A percentile compares a stretch with the other conserved stretches of the same genome.
phyloP scores from a whole-genome alignment of 2,329 filamentous ascomycete genomes.

The Talaromyces rugulosus region DNA sequence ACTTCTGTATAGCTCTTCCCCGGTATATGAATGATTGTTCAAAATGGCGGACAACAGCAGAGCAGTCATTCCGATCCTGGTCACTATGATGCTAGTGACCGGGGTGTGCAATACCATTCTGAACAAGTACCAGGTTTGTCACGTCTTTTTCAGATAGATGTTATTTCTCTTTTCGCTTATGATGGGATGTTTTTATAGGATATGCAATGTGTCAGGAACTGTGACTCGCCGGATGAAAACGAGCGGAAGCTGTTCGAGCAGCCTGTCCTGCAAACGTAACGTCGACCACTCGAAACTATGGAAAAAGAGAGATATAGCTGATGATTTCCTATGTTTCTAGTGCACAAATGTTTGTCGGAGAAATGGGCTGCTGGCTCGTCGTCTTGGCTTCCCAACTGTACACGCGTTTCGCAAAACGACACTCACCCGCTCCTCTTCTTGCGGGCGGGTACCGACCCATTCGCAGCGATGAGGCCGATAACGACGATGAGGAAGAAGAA shows the following conservation, averaged over 20 bases:
- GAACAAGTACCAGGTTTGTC: constrained; percentile 83
- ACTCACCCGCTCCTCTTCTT: constrained; percentile 36
- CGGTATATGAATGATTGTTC: not conserved
- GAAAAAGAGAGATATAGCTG: not conserved
- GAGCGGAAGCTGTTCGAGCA: constrained; percentile 79
- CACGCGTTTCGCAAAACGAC: constrained; percentile 48
- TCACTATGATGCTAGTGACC: constrained; percentile 94
- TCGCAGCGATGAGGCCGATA: constrained; percentile 42
- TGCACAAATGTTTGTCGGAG: constrained; percentile 94
- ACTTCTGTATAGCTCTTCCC: no score
- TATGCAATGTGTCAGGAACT: constrained; percentile 94
- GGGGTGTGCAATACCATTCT: constrained; percentile 95
- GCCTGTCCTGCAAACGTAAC: constrained; percentile 82
- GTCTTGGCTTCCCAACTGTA: constrained; percentile 67
- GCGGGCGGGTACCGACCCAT: constrained; percentile 65
- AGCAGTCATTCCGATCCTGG: constrained; percentile 73
- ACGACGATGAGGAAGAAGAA: constrained; percentile 35
- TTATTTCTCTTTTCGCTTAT: constrained; percentile 6
- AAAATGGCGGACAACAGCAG: constrained; percentile 62
- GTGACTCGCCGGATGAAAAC: constrained; percentile 63
- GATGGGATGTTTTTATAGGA: constrained; percentile 49
- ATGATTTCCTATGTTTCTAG: constrained; percentile 22
- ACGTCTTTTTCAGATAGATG: not conserved
- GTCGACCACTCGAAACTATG: constrained; percentile 11
- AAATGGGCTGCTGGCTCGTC: constrained; percentile 94